These are phyloP conservation scores for Plasmopara viticola DNA, from an alignment of 352 stramenopile species.

Conservation along the genomic window DNA sequence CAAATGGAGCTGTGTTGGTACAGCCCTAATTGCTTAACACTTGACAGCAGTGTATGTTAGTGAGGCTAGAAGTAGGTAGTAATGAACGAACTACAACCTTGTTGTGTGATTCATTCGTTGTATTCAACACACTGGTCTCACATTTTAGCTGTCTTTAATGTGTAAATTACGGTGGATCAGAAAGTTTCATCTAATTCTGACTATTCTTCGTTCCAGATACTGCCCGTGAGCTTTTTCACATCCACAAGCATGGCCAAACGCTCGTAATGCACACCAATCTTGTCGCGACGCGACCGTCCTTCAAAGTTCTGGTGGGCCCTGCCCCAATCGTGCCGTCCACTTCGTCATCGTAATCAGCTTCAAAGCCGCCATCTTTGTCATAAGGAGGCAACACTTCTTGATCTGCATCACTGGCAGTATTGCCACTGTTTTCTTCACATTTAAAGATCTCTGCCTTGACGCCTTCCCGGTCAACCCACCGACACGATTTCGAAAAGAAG, in stretches of 20 bases:
- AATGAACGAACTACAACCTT: too few relatives aligned
- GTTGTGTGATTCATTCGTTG: too few relatives aligned
- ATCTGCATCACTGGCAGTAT: slow-evolving; percentile 16
- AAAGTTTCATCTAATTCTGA: too few relatives aligned
- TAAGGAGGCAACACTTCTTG: slow-evolving; percentile 24
- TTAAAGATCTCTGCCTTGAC: slow-evolving; percentile 10
- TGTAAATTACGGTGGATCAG: too few relatives aligned
- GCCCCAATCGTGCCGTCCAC: slow-evolving; percentile 28
- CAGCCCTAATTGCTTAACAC: too few relatives aligned
- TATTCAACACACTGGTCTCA: too few relatives aligned
- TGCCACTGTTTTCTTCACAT: slow-evolving; percentile 15
- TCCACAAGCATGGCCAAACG: slow-evolving; percentile 95
- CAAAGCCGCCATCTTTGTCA: slow-evolving; percentile 38
- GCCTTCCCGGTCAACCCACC: slow-evolving; percentile 10
- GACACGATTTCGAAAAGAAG: slow-evolving; percentile 45
- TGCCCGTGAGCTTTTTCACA: slow-evolving; percentile 94
- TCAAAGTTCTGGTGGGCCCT: too few relatives aligned
- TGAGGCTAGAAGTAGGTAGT: too few relatives aligned
- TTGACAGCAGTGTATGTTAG: too few relatives aligned
- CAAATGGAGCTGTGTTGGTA: too few relatives aligned
- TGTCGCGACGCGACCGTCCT: slow-evolving; percentile 93
- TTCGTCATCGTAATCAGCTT: slow-evolving; percentile 34
- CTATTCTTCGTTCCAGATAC: slow-evolving; percentile 93
- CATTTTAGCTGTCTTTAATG: too few relatives aligned
- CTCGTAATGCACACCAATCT: slow-evolving; percentile 91